phyloP scores from a whole-genome alignment of 139 green algal genomes.

The Mychonastes homosphaera region DNA sequence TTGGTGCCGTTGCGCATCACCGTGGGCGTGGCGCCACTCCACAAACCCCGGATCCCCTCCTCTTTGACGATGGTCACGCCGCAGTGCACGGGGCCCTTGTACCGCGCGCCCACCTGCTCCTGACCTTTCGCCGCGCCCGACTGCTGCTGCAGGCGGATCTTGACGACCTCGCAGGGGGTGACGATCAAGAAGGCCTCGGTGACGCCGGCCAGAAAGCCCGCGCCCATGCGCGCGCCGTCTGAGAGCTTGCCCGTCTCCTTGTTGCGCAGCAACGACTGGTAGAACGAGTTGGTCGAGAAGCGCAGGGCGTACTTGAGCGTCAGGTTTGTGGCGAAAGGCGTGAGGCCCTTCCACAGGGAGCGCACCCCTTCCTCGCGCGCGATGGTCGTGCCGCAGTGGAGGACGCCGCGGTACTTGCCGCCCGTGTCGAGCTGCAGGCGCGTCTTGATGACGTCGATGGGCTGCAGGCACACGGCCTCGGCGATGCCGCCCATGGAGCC shows the following conservation, averaged over 20 bases:
- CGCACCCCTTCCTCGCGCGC: constrained; percentile 64
- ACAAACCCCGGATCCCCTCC: constrained; percentile 77
- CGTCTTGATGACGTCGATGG: constrained; percentile 92
- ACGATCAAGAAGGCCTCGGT: constrained; percentile 88
- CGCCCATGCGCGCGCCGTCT: constrained; percentile 41
- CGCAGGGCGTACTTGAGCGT: constrained; percentile 92
- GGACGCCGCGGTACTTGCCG: constrained; percentile 75
- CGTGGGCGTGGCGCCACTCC: constrained; percentile 78
- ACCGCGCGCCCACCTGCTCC: background rate
- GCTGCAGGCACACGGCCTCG: constrained; percentile 82
- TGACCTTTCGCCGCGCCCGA: constrained; percentile 47
- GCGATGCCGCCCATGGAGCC: constrained; percentile 82
- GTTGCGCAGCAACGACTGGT: constrained; percentile 41
- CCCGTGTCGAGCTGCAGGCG: constrained; percentile 79
- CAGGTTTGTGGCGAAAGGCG: constrained; percentile 87
- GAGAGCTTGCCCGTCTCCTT: constrained; percentile 50
- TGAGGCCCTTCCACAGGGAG: constrained; percentile 89
- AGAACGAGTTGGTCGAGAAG: constrained; percentile 86
- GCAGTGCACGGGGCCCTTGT: constrained; percentile 64
- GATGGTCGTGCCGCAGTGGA: constrained; percentile 62
- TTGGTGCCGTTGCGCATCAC: constrained; percentile 91
- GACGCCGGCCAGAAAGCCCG: constrained; percentile 75
- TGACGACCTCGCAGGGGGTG: constrained; percentile 93
- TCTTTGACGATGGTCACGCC: constrained; percentile 67
- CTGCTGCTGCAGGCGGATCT: constrained; percentile 93